Conservation (phyloP, 352 stramenopile species). For the Salisapilia sapeloensis region DNA sequence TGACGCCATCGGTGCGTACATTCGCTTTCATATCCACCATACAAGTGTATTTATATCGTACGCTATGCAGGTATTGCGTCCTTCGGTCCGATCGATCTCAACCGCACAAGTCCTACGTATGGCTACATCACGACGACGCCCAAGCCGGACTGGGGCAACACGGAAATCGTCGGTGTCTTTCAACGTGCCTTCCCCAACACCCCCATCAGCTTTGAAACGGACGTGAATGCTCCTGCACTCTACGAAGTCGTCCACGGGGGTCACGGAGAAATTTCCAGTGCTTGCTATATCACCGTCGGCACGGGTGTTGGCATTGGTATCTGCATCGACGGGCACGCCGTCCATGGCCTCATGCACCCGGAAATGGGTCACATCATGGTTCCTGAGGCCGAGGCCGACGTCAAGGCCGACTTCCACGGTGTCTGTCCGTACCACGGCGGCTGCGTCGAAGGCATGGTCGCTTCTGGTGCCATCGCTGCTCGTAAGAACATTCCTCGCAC, state of each 20-base stretch:
- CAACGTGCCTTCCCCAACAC: constrained; percentile 50
- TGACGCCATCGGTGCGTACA: constrained; percentile 39
- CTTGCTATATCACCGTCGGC: constrained; percentile 92
- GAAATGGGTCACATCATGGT: constrained; percentile 80
- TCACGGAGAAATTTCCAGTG: constrained; percentile 56
- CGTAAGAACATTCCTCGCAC: constrained; percentile 62
- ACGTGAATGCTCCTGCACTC: constrained; percentile 94
- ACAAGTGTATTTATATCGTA: constrained; percentile 2
- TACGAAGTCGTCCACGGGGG: constrained; percentile 83
- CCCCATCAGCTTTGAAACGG: constrained; percentile 89
- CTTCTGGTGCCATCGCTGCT: constrained; percentile 78
- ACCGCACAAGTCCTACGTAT: constrained; percentile 67
- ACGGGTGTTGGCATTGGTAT: constrained; percentile 93
- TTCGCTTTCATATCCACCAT: constrained; percentile 4
- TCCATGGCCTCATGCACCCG: constrained; percentile 93
- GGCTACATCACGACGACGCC: constrained; percentile 91
- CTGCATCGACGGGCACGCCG: constrained; percentile 76
- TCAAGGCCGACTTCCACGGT: constrained; percentile 54
- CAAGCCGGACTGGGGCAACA: constrained; percentile 87
- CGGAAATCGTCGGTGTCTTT: constrained; percentile 56
- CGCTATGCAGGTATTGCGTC: constrained; percentile 79
- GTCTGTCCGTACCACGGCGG: constrained; percentile 81
- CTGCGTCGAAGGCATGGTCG: constrained; percentile 89
- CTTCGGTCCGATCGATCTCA: constrained; percentile 88
- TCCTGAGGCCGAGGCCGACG: constrained; percentile 52